phyloP scores from a whole-genome alignment of 257 asterid genomes.

The Marsdenia floribunda region DNA sequence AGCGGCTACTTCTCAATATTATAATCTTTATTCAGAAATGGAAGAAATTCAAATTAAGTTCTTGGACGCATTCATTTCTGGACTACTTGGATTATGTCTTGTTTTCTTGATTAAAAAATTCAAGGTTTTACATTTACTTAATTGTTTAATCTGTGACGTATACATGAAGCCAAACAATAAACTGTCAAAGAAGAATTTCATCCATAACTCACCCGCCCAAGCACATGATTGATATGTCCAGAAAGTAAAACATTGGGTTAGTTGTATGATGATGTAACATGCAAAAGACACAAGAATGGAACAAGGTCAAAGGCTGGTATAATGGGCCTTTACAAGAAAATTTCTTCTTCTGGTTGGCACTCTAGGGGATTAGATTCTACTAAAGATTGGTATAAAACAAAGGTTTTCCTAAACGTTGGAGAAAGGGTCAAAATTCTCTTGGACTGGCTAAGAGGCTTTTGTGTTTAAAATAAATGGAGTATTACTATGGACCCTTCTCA shows the following conservation, averaged over 20 bases:
- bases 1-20: constrained; percentile 1
- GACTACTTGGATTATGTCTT: background rate
- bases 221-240: background rate
- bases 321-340: background rate
- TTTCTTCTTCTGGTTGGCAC: constrained; percentile 2
- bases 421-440: constrained; percentile 1
- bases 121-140: background rate
- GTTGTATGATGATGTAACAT: background rate
- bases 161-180: background rate
- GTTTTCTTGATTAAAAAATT: background rate
- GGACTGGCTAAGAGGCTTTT: constrained; percentile 7
- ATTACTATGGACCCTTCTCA: background rate
- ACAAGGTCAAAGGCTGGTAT: background rate
- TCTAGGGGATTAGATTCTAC: background rate
- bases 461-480: background rate
- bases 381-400: background rate
- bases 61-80: background rate
- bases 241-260: background rate
- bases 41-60: background rate
- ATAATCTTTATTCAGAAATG: background rate
- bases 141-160: background rate
- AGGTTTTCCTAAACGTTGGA: background rate
- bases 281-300: background rate
- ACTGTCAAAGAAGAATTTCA: background rate
- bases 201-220: background rate